Percentiles rank a stretch among this genome's conserved stretches.
phyloP scores from a whole-genome alignment of 257 asterid genomes.

The Nemophila menziesii region DNA sequence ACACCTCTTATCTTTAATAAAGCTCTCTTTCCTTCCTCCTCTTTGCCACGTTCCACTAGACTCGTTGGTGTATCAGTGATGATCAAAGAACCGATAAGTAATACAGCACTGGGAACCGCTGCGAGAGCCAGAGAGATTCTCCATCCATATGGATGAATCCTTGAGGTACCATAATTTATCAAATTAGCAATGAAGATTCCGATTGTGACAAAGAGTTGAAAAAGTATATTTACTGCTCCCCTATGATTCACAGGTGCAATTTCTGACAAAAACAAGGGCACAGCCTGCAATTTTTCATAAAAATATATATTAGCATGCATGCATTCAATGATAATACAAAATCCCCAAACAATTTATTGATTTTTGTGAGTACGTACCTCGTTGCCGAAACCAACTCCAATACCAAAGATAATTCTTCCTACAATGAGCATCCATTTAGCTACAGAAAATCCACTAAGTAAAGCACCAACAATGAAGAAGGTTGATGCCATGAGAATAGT shows the following conservation, averaged over 20 bases:
- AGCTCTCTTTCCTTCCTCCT: constrained; percentile 2
- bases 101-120: constrained; percentile 3
- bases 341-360: background rate
- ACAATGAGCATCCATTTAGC: background rate
- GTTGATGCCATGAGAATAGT: background rate
- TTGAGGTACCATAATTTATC: constrained; percentile 5
- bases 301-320: no score
- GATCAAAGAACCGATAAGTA: constrained; percentile 2
- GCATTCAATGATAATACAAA: background rate
- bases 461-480: background rate
- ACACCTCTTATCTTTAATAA: constrained; percentile 10
- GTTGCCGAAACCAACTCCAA: background rate
- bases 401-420: background rate
- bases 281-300: constrained; percentile 10
- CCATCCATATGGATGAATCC: constrained; percentile 11
- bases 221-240: constrained; percentile 10
- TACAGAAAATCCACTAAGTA: background rate
- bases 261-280: constrained; percentile 14
- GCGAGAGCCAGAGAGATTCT: constrained; percentile 12
- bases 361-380: background rate
- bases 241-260: constrained; percentile 11
- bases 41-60: constrained; percentile 10
- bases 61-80: constrained; percentile 16
- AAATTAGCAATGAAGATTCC: constrained; percentile 13
- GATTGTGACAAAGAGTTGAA: constrained; percentile 15